Conservation (phyloP, 768 basidiomycete genomes). For the Cubamyces sp. region DNA sequence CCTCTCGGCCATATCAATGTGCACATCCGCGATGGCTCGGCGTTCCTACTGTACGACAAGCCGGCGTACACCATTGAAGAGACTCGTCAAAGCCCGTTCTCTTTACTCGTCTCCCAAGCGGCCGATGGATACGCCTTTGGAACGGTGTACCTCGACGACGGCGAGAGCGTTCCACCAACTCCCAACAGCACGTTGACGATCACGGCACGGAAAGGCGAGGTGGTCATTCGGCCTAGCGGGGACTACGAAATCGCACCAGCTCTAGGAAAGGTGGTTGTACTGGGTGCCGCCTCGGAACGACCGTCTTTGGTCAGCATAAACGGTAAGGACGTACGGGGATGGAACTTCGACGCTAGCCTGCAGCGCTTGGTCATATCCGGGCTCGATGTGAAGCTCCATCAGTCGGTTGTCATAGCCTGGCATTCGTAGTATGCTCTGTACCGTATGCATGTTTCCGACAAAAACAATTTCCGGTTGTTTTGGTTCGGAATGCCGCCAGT, state of each 20-base stretch:
- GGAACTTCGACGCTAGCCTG: conserved; percentile 45
- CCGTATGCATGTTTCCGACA: neutral
- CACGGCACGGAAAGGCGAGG: conserved; percentile 36
- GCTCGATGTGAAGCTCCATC: conserved; percentile 48
- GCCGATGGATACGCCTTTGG: conserved; percentile 56
- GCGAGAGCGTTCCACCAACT: conserved; percentile 60
- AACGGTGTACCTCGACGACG: conserved; percentile 72
- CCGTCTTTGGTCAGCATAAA: conserved; percentile 41
- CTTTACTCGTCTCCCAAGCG: conserved; percentile 62
- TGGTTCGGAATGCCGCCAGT: too few species aligned
- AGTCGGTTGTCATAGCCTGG: conserved; percentile 41
- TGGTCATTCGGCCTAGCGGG: conserved; percentile 46
- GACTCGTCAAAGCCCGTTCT: conserved; percentile 64
- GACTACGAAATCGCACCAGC: conserved; percentile 49
- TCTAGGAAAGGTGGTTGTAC: conserved; percentile 57
- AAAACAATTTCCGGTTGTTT: too few species aligned
- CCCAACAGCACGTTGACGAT: conserved; percentile 55
- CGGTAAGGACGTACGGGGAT: conserved; percentile 31
- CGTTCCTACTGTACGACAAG: conserved; percentile 61
- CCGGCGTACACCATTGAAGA: conserved; percentile 73
- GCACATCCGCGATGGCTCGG: conserved; percentile 70
- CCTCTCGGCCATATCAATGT: conserved; percentile 79
- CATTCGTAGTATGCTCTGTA: conserved; percentile 19
- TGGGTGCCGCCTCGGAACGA: conserved; percentile 45
- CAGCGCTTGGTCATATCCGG: conserved; percentile 46